Evolutionary conservation across 75 land plant genomes (phyloP).

Genomic region (Sequoia sempervirens): DNA sequence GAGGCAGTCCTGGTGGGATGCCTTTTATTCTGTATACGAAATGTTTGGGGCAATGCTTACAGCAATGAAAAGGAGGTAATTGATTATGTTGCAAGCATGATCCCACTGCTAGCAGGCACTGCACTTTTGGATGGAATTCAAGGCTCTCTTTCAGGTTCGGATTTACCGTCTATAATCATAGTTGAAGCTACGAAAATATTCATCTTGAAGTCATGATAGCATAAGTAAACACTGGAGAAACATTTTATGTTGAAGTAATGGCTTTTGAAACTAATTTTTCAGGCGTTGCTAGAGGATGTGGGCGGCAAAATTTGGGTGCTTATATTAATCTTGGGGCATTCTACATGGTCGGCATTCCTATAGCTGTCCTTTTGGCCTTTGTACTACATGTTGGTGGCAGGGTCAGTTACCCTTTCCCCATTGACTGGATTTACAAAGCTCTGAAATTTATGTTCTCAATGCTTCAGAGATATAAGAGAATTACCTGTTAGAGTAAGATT

Average conservation of each 20-base stretch:
- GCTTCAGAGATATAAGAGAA: no score
- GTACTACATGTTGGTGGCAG: conserved; percentile 55
- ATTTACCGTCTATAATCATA: no score
- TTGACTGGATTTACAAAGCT: no score
- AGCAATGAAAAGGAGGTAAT: no score
- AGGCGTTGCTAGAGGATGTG: no score
- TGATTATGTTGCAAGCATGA: no score
- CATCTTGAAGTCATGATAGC: no score
- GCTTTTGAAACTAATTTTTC: not conserved
- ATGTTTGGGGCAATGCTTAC: conserved; percentile 30
- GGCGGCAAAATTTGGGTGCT: no score
- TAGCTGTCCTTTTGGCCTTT: conserved; percentile 53
- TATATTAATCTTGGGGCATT: conserved; percentile 68
- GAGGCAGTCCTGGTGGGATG: conserved; percentile 38
- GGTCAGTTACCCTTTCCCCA: no score
- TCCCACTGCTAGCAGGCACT: conserved; percentile 13
- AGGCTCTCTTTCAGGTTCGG: conserved; percentile 68
- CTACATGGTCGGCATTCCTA: conserved; percentile 66
- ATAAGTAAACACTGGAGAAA: no score
- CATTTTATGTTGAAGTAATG: not conserved
- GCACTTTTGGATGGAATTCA: conserved; percentile 70
- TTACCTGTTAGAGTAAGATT: not conserved
- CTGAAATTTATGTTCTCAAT: no score
- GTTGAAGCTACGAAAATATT: no score
- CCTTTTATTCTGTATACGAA: conserved; percentile 29